phyloP scores from a whole-genome alignment of 495 filamentous ascomycete genomes.

The Xylaria cubensis region DNA sequence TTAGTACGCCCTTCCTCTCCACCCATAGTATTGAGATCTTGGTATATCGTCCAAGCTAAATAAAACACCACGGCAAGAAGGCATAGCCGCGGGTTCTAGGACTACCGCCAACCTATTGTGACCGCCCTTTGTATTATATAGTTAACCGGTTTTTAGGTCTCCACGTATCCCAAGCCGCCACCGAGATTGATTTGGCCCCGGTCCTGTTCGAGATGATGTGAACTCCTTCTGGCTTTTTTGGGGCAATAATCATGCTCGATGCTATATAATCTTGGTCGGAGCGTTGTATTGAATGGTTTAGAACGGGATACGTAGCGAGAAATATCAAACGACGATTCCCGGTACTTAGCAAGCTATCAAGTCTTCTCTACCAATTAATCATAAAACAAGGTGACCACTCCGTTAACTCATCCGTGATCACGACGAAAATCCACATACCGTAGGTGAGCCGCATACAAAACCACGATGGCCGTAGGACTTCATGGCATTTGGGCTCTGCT shows the following conservation, averaged over 20 bases:
- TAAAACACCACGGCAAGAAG: neutral
- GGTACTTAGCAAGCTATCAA: slow-evolving; percentile 1
- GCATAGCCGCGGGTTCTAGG: neutral
- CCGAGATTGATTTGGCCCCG: neutral
- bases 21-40: neutral
- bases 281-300: neutral
- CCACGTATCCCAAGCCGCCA: neutral
- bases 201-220: neutral
- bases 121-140: neutral
- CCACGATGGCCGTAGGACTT: slow-evolving; percentile 8
- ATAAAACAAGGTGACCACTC: neutral
- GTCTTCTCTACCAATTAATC: neutral
- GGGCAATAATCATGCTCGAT: neutral
- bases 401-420: neutral
- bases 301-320: neutral
- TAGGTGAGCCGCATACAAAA: neutral
- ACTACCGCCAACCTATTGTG: neutral
- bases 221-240: neutral
- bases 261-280: neutral
- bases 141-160: slow-evolving; percentile 2
- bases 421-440: neutral
- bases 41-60: neutral
- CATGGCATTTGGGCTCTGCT: slow-evolving; percentile 20
- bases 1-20: neutral
- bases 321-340: slow-evolving; percentile 4